Evolutionary conservation across 169 alveolate genomes (phyloP).

Genomic region (Cryptosporidium sp.): DNA sequence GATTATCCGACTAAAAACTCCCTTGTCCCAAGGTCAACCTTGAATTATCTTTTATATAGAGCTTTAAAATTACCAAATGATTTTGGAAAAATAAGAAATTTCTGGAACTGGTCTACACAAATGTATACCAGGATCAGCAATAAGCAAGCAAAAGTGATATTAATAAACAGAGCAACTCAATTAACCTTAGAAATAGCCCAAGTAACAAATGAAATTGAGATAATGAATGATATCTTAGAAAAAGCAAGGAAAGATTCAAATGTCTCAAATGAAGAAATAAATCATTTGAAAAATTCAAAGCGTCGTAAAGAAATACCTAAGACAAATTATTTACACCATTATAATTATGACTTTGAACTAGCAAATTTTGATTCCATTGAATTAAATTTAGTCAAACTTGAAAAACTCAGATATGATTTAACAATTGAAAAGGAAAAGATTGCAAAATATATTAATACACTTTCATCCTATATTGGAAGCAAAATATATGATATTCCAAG

Average conservation of each 20-base stretch:
- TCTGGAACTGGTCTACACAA: constrained; percentile 66
- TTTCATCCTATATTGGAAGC: constrained; percentile 28
- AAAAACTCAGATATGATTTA: constrained; percentile 36
- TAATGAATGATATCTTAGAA: constrained; percentile 51
- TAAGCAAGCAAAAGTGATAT: constrained; percentile 55
- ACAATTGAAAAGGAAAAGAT: constrained; percentile 45
- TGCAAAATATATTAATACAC: background rate
- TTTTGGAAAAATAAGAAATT: constrained; percentile 18
- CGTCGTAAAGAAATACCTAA: background rate
- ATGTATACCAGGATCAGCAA: constrained; percentile 50
- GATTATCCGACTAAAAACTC: constrained; percentile 49
- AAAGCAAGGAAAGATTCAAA: constrained; percentile 6
- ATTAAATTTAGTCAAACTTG: constrained; percentile 27
- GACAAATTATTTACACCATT: constrained; percentile 29
- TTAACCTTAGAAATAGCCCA: constrained; percentile 54
- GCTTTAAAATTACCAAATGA: constrained; percentile 55
- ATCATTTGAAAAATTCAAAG: background rate
- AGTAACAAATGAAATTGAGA: constrained; percentile 64
- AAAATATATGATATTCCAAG: constrained; percentile 56
- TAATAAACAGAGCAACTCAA: constrained; percentile 33
- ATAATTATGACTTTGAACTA: constrained; percentile 38
- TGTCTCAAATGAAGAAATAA: background rate
- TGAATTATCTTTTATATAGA: constrained; percentile 58
- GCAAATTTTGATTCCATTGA: constrained; percentile 26
- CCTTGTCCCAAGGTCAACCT: constrained; percentile 50